These are phyloP conservation scores for Breynia disticha DNA, from an alignment of 441 rosid genomes.

Conservation along the genomic window DNA sequence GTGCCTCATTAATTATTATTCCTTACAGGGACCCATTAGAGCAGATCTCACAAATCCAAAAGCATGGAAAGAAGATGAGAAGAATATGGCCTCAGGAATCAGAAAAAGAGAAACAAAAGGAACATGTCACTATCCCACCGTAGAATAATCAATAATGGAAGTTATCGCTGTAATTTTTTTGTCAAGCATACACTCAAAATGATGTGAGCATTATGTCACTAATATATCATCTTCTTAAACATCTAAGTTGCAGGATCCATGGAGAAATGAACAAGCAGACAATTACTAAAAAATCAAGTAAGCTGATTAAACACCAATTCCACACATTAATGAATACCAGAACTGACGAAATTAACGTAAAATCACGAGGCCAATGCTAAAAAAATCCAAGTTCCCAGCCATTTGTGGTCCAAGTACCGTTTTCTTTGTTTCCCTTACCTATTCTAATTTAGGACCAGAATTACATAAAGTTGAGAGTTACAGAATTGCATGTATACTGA, in stretches of 20 bases:
- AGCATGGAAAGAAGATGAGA: conserved; percentile 39
- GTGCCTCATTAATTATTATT: conserved; percentile 56
- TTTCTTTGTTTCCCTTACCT: not conserved
- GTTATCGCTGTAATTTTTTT: conserved; percentile 11
- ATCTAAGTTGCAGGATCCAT: conserved; percentile 7
- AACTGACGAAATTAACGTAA: too few species aligned
- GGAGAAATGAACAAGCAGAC: not conserved
- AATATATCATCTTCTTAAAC: not conserved
- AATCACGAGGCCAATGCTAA: too few species aligned
- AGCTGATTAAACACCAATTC: not conserved
- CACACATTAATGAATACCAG: conserved; percentile 2
- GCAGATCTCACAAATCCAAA: conserved; percentile 35
- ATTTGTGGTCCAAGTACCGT: not conserved
- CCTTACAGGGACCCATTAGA: conserved; percentile 44
- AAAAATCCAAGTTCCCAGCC: not conserved
- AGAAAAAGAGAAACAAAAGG: conserved; percentile 34
- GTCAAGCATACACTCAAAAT: conserved; percentile 14
- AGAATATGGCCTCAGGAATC: conserved; percentile 49
- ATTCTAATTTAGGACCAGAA: not conserved
- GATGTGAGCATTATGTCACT: conserved; percentile 39
- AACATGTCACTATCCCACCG: conserved; percentile 33
- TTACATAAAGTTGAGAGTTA: not conserved
- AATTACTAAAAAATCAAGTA: too few species aligned
- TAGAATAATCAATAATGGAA: conserved; percentile 14
- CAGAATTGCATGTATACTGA: too few species aligned